Conservation (phyloP, 2,329 filamentous ascomycete genomes). For the Uncinocarpus reesii region DNA sequence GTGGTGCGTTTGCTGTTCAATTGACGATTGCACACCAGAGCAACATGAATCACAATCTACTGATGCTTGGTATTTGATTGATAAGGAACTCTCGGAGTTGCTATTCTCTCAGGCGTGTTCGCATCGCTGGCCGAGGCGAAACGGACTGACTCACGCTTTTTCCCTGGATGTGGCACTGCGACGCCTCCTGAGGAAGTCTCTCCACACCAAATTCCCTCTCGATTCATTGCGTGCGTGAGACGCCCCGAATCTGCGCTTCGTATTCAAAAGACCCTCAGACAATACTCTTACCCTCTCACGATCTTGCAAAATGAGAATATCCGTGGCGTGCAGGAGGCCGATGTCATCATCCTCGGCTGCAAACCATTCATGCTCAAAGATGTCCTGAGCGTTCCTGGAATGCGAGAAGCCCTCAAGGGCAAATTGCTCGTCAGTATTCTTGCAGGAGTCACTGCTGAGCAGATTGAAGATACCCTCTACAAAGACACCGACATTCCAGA, state of each 20-base stretch:
- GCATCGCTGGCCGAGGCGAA: conserved; percentile 52
- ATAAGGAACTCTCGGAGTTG: conserved; percentile 71
- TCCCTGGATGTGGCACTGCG: conserved; percentile 31
- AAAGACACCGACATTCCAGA: conserved; percentile 36
- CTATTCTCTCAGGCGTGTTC: conserved; percentile 71
- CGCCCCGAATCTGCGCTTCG: conserved; percentile 58
- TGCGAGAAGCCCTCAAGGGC: conserved; percentile 61
- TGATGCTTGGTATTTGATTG: neutral
- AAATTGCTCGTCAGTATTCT: conserved; percentile 76
- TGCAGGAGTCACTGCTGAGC: conserved; percentile 60
- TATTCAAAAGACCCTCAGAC: conserved; percentile 55
- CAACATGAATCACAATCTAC: neutral
- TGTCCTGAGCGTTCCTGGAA: conserved; percentile 57
- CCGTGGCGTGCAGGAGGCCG: conserved; percentile 53
- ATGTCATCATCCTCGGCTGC: conserved; percentile 68
- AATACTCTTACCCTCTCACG: conserved; percentile 52
- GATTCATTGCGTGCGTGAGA: conserved; percentile 72
- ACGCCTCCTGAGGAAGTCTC: conserved; percentile 31
- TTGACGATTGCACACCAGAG: neutral
- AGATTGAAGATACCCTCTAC: conserved; percentile 58
- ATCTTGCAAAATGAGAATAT: conserved; percentile 65
- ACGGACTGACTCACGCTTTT: conserved; percentile 22
- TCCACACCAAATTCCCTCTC: conserved; percentile 53
- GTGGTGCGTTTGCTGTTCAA: conserved; percentile 45
- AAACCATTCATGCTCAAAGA: conserved; percentile 65